Base-by-base conservation (phyloP, 148 eudicot genomes). In the Rhododendron simsii region DNA sequence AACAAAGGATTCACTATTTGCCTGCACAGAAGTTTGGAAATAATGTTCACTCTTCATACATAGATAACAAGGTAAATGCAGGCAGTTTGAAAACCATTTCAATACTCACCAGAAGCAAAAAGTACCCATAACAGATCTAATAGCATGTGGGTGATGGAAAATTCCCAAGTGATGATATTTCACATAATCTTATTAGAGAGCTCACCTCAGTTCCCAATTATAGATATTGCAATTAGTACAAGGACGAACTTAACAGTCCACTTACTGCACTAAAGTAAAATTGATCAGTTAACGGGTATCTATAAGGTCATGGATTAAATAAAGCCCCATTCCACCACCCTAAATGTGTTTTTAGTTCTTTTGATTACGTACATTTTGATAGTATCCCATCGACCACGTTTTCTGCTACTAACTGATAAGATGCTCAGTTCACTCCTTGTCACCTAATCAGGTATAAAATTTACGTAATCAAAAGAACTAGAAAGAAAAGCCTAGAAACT, bases 1-100 rank as follows among this genome's bases (percentile, higher is more conserved):
- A 45, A 96, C 99, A 91, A 92, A 95, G 74, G 91, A 88, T 83
- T 94, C 91, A 65, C 51, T 85, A 89, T 91, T 91, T 50, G 96
- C 99, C 99, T 96, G 96, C 87, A 90, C 21, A 41, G 37, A 28
- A 86, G 79, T 26, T 45, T 63, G 28, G 20, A 21, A 30, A 84
- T 37, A 8, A 79, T 59, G 50, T 80, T 45, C 9, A 71, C 41
- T 9, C 33, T 81, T 81, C 67, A 26, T 33, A 15, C 55, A 84
- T 20, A 47, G 37, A 71, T 41, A 81, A 30, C 23, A 9, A 18
- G 28, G 10, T 45, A 71, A 83, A 45, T 8, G 51, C 14, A 23
- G 2, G 18, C 57, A 47, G 53, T 80, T 80, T 33, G 1, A 8
- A 26, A 50, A 6, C 39, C 37, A 50, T 78, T 78, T 6, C 53